These are phyloP conservation scores for Leonotis leonurus DNA, from an alignment of 257 asterid species.

Conservation along the genomic window DNA sequence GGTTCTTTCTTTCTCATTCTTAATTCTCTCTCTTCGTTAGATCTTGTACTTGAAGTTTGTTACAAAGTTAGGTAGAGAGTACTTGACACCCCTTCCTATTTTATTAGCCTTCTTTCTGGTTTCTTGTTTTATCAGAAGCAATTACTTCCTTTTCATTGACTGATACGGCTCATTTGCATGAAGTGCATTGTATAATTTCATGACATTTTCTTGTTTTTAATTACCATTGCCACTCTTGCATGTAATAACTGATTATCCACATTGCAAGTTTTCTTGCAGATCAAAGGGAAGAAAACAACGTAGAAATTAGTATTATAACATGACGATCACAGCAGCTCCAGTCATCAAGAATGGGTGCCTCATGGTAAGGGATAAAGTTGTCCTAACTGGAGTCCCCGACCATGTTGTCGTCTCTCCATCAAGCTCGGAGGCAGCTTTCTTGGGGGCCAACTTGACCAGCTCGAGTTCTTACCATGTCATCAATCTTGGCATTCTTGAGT, in stretches of 20 bases:
- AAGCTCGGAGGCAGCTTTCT: conserved; percentile 37
- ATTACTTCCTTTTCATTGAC: background rate
- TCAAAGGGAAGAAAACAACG: background rate
- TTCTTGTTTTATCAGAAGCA: background rate
- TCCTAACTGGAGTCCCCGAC: conserved; percentile 33
- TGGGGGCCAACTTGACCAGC: conserved; percentile 34
- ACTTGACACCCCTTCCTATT: background rate
- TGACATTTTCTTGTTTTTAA: background rate
- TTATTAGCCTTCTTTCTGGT: background rate
- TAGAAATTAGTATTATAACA: conserved; percentile 1
- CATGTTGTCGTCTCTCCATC: conserved; percentile 37
- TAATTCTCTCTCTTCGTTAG: conserved; percentile 4
- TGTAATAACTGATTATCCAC: too few species aligned
- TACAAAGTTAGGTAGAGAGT: conserved; percentile 11
- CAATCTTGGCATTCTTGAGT: conserved; percentile 49
- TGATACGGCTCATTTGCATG: background rate
- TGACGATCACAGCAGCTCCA: conserved; percentile 52
- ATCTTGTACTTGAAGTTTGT: background rate
- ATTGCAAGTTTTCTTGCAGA: conserved; percentile 6
- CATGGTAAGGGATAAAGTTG: conserved; percentile 44
- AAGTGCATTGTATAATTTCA: background rate
- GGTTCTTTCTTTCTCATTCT: conserved; percentile 9
- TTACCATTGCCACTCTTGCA: background rate
- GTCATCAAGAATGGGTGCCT: conserved; percentile 39
- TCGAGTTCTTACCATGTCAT: conserved; percentile 41